Evolutionary conservation across 2,329 filamentous ascomycete species (phyloP), one percentile per base, ranked within the genome.

Genomic region (Xenoacremonium recifei): DNA sequence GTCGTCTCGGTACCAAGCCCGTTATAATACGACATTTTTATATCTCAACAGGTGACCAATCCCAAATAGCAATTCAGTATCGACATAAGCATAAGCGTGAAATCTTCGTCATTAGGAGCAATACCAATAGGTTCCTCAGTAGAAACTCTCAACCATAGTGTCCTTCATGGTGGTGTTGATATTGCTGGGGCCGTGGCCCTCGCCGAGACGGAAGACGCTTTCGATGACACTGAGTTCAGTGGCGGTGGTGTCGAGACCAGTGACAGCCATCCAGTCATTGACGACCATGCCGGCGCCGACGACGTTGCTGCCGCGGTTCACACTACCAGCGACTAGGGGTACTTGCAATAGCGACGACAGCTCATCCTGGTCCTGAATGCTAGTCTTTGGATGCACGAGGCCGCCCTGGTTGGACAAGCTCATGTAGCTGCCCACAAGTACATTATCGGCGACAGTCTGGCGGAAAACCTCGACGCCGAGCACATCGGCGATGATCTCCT

Each of bases 141-240:
- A 99, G 74, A 97, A 99, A 60, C 89, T 95, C 76, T 99, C 93
- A 49, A 99, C 93, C 82, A 99, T 95, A 53, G 90, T 93, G 67
- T 97, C 92, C 80, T 96, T 97, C 75, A 96, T 84, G 56, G 73
- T 84, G 39, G 84, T 87, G 66, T 88, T 88, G 72, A 92, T 89
- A 58, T 80, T 84, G 60, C 82, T 82, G 37, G 89, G 85, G 6
- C 81, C 89, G 54, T 83, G 78, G 40, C 89, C 90, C 75, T 97
- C 92, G 50, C 91, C 91, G 35, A 99, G 76, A 59, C 90, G 82
- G 77, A 99, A 99, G 51, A 99, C 91, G 59, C 85, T 91, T 78
- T 99, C 93, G 43, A 99, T 81, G 45, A 99, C 93, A 62, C 89
- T 95, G 59, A 99, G 75, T 73, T 99, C 93, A 2, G 93, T 97